Evolutionary conservation across 352 stramenopile genomes (phyloP), one percentile per base, ranked within the genome.

Genomic region (Peronospora belbahrii): DNA sequence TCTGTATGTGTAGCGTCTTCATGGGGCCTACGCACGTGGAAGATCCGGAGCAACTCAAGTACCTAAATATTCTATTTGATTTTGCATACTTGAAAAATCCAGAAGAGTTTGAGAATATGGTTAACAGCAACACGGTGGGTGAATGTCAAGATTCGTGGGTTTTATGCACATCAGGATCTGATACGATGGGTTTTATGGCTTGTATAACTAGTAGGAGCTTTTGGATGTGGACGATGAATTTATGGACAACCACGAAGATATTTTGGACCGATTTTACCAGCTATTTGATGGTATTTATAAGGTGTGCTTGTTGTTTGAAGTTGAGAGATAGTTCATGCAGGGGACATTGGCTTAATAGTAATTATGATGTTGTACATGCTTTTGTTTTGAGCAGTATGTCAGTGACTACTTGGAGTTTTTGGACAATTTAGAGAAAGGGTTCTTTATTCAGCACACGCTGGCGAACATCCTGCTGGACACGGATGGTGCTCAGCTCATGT

Each of bases 391-490:
- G 19, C 39, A 94, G 74, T 98, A 97, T 59, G 73, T 96, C 28
- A 79, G 69, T 48, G 88, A 97, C 57, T 90, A 97, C 49, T 70
- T 94, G 54, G 68, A 89, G 57, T 98, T 97, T 58, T 61, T 95
- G 24, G 73, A 93, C 47, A 85, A 98, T 59, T 65, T 98, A 30
- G 80, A 91, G 48, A 85, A 85, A 34, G 94, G 94, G 0, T 97
- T 94, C 53, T 98, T 97, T 59, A 97, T 98, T 56, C 88, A 97
- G 51, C 88, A 97, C 63, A 97, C 91, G 14, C 65, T 97, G 25
- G 90, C 96, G 31, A 94, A 89, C 45, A 94, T 98, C 22, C 56
- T 98, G 18, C 65, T 96, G n/a, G 90, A 98, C 51, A 83, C 74
- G 2, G 90, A 97, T 38, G 94, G 94, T 15, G 86, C 87, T 35